Evolutionary conservation across 768 basidiomycete genomes (phyloP).

Genomic region (Kwoniella sp.): DNA sequence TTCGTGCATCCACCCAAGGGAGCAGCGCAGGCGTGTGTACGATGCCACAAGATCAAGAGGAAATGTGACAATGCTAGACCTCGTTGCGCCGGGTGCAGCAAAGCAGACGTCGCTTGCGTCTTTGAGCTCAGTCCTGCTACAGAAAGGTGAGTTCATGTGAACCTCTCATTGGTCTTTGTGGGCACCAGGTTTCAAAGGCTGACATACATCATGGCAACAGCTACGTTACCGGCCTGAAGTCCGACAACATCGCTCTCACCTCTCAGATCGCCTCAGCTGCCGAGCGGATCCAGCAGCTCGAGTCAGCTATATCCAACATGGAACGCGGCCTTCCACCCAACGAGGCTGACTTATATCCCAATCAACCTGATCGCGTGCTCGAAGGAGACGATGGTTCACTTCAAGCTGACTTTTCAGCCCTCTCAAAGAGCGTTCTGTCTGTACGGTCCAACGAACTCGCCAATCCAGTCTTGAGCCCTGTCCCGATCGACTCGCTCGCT

Average conservation of each 20-base stretch:
- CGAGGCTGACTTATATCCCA: slow-evolving; percentile 10
- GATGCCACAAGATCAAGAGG: slow-evolving; percentile 48
- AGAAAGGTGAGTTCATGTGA: slow-evolving; percentile 23
- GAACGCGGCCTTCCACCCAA: slow-evolving; percentile 11
- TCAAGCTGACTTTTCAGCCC: slow-evolving; percentile 22
- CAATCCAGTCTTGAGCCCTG: slow-evolving; percentile 9
- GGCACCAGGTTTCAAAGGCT: background rate
- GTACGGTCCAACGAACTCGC: slow-evolving; percentile 21
- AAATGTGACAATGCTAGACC: slow-evolving; percentile 45
- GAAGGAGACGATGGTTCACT: background rate
- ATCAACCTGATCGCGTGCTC: background rate
- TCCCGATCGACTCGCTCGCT: background rate
- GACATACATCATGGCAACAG: slow-evolving; percentile 8
- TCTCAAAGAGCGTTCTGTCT: slow-evolving; percentile 31
- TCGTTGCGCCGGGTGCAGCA: slow-evolving; percentile 39
- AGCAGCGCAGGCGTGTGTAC: slow-evolving; percentile 44
- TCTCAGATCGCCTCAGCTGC: slow-evolving; percentile 34
- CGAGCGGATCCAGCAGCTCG: slow-evolving; percentile 38
- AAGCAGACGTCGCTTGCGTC: slow-evolving; percentile 41
- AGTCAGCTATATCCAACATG: slow-evolving; percentile 20
- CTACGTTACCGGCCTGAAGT: slow-evolving; percentile 32
- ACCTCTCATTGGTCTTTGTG: background rate
- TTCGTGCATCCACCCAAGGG: slow-evolving; percentile 43
- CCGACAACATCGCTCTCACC: slow-evolving; percentile 22
- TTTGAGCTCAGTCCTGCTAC: slow-evolving; percentile 45